Percentiles rank a stretch among this genome's conserved stretches.
Conservation (phyloP, 2,329 filamentous ascomycete genomes). For the Cladophialophora yegresii region DNA sequence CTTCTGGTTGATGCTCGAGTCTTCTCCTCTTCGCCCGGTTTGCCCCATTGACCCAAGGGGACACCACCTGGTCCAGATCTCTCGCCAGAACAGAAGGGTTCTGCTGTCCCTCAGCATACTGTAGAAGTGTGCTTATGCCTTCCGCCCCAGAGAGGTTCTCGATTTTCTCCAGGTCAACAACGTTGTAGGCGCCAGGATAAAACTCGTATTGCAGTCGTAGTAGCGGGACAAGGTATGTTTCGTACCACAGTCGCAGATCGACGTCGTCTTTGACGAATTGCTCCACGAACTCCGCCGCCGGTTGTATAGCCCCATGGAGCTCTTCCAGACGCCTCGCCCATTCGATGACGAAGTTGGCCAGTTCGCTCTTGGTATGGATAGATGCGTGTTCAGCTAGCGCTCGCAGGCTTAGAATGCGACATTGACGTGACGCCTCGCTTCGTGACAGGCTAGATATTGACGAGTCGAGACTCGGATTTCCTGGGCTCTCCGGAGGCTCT, state of each 20-base stretch:
- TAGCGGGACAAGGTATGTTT: slow-evolving; percentile 61
- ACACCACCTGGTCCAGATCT: slow-evolving; percentile 61
- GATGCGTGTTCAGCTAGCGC: slow-evolving; percentile 15
- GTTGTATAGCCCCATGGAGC: slow-evolving; percentile 59
- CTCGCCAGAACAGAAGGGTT: slow-evolving; percentile 46
- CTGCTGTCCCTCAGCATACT: slow-evolving; percentile 44
- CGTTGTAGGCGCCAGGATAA: slow-evolving; percentile 54
- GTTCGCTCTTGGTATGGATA: slow-evolving; percentile 34
- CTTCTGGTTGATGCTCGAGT: slow-evolving; percentile 41
- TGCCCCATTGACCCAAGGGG: slow-evolving; percentile 65
- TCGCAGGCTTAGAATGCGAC: slow-evolving; percentile 22
- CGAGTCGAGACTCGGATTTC: slow-evolving; percentile 46
- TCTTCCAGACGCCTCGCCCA: slow-evolving; percentile 61
- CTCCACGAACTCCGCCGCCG: slow-evolving; percentile 58
- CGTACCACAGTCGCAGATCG: slow-evolving; percentile 59
- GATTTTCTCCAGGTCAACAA: slow-evolving; percentile 54
- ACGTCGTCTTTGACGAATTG: slow-evolving; percentile 59
- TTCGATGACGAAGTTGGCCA: slow-evolving; percentile 59
- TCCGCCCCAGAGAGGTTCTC: slow-evolving; percentile 54
- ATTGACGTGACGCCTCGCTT: slow-evolving; percentile 24
- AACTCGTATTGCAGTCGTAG: slow-evolving; percentile 64
- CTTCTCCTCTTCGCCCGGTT: slow-evolving; percentile 57
- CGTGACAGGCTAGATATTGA: slow-evolving; percentile 18
- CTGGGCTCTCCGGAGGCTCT: slow-evolving; percentile 24
- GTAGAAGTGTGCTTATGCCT: slow-evolving; percentile 58